A percentile compares a stretch with the other conserved stretches of the same genome.
These are phyloP conservation scores for Papilionanthe hybrid DNA, from an alignment of 116 monocot species.

Conservation along the genomic window DNA sequence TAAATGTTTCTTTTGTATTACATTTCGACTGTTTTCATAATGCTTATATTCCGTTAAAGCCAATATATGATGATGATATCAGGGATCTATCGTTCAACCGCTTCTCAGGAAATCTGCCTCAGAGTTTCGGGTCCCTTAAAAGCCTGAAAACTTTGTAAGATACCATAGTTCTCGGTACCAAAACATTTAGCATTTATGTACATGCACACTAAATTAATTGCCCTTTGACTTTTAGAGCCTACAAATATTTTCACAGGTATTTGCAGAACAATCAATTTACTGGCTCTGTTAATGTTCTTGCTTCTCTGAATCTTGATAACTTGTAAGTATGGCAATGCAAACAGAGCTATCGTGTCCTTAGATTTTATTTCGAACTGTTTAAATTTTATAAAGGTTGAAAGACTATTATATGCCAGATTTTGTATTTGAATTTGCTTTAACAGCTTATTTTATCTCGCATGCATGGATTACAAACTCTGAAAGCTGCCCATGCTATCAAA, in stretches of 20 bases:
- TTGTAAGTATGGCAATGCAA: conserved; percentile 51
- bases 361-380: not conserved
- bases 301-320: conserved; percentile 61
- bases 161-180: conserved; percentile 1
- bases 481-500: not conserved
- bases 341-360: not conserved
- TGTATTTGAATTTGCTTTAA: not conserved
- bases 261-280: conserved; percentile 90
- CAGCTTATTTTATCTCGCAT: not conserved
- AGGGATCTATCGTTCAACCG: conserved; percentile 93
- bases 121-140: conserved; percentile 61
- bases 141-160: conserved; percentile 74
- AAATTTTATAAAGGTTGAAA: not conserved
- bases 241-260: conserved; percentile 37
- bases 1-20: not conserved
- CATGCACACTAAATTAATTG: not conserved
- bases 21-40: not conserved
- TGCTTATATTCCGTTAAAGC: conserved; percentile 10
- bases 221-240: not conserved
- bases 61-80: conserved; percentile 23
- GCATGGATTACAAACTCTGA: not conserved
- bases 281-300: conserved; percentile 71
- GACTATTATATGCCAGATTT: not conserved
- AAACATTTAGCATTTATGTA: not conserved
- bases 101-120: conserved; percentile 80